Evolutionary conservation across 176 grass and related monocot species (phyloP).

Genomic region (Guadua angustifolia): DNA sequence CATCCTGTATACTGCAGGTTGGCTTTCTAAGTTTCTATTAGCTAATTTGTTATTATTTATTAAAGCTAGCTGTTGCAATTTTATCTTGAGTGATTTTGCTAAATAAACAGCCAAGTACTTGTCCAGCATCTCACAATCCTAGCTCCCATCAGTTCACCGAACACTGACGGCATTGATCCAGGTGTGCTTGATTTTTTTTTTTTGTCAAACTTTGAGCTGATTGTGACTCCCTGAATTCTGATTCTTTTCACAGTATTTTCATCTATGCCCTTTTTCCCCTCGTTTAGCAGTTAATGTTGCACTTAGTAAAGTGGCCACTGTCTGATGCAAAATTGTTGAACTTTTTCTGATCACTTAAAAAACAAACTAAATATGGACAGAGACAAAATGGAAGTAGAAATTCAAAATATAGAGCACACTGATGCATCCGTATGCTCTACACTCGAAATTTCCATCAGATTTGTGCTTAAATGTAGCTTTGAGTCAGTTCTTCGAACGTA

Average conservation of each 20-base stretch:
- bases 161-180: conserved; percentile 91
- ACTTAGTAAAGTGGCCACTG: background rate
- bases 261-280: background rate
- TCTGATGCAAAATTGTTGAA: background rate
- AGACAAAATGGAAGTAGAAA: background rate
- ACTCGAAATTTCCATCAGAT: conserved; percentile 10
- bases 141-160: conserved; percentile 81
- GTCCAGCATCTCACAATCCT: conserved; percentile 79
- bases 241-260: background rate
- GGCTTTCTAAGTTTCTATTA: conserved; percentile 28
- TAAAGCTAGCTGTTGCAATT: background rate
- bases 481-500: background rate
- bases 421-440: background rate
- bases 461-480: conserved; percentile 21
- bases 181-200: conserved; percentile 47
- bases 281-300: background rate
- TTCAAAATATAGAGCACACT: background rate
- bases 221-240: conserved; percentile 9
- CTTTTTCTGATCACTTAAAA: conserved; percentile 21
- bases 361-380: conserved; percentile 1
- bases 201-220: background rate
- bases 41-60: conserved; percentile 16
- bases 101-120: conserved; percentile 79
- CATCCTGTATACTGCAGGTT: conserved; percentile 93
- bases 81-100: conserved; percentile 12